Evolutionary conservation across 176 grass and related monocot species (phyloP).

Genomic region (Aechmea fasciata): DNA sequence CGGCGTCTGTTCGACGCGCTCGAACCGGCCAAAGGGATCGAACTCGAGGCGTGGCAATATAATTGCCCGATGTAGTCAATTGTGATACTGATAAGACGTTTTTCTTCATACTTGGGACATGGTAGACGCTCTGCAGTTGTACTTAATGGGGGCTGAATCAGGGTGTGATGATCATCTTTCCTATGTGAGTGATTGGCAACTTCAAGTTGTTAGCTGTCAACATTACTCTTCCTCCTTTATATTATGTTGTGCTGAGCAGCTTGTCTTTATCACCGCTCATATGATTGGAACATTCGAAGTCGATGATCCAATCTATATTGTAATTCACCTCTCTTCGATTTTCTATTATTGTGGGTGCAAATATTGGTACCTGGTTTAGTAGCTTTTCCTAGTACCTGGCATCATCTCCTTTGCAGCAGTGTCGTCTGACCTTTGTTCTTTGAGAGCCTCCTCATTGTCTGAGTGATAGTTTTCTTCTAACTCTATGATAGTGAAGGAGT

Average conservation of each 20-base stretch:
- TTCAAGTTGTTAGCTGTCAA: slow-evolving; percentile 15
- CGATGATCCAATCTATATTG: no score
- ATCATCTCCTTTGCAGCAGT: no score
- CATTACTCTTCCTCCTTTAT: slow-evolving; percentile 6
- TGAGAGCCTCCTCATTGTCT: no score
- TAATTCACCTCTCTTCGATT: no score
- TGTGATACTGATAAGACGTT: slow-evolving; percentile 11
- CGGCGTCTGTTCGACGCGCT: no score
- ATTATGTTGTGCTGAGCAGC: neutral
- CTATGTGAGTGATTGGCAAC: neutral
- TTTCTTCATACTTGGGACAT: slow-evolving; percentile 12
- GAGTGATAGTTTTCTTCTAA: no score
- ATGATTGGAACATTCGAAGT: neutral
- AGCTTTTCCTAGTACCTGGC: no score
- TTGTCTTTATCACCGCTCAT: neutral
- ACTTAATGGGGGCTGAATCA: neutral
- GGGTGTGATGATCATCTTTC: neutral
- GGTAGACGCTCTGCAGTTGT: neutral
- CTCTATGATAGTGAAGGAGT: neutral
- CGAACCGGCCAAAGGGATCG: no score
- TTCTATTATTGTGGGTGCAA: no score
- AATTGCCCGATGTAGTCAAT: neutral
- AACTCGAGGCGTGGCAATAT: no score
- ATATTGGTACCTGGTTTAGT: no score
- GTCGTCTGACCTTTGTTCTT: no score